Evolutionary conservation across 306 rosid species (phyloP).

Genomic region (Luffa aegyptiaca): DNA sequence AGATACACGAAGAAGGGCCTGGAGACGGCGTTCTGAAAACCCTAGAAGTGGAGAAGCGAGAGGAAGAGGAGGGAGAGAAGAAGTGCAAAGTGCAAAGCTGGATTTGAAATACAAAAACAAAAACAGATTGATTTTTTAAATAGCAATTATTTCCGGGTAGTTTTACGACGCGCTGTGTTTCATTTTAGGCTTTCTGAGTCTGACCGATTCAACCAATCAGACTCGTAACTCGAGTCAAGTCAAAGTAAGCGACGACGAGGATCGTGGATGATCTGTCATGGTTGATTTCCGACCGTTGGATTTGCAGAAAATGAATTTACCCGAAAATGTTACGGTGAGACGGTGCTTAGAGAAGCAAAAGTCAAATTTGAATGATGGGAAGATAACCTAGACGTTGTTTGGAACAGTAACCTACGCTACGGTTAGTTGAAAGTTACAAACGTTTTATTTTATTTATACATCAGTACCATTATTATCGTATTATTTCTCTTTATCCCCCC

Average conservation of each 20-base stretch:
- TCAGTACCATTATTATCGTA: background rate
- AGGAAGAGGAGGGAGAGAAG: background rate
- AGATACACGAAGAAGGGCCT: background rate
- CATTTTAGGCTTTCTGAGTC: background rate
- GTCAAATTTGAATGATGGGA: conserved; percentile 7
- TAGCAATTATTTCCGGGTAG: background rate
- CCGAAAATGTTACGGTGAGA: background rate
- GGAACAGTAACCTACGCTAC: background rate
- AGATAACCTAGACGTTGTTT: background rate
- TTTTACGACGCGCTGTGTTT: background rate
- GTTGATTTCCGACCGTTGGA: background rate
- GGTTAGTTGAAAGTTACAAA: background rate
- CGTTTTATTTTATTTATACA: background rate
- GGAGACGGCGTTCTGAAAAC: conserved; percentile 10
- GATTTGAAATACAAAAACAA: conserved; percentile 3
- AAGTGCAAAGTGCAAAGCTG: background rate
- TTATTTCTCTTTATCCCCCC: background rate
- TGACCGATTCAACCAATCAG: background rate
- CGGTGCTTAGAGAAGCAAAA: background rate
- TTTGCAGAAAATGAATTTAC: background rate
- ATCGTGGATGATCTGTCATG: background rate
- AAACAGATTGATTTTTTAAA: conserved; percentile 4
- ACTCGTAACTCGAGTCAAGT: background rate
- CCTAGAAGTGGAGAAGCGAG: background rate
- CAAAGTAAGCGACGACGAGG: background rate